Percentiles rank a stretch among this genome's conserved stretches.
Evolutionary conservation across 1,284 basidiomycete species (phyloP).

Genomic region (Cystobasidium sp.): DNA sequence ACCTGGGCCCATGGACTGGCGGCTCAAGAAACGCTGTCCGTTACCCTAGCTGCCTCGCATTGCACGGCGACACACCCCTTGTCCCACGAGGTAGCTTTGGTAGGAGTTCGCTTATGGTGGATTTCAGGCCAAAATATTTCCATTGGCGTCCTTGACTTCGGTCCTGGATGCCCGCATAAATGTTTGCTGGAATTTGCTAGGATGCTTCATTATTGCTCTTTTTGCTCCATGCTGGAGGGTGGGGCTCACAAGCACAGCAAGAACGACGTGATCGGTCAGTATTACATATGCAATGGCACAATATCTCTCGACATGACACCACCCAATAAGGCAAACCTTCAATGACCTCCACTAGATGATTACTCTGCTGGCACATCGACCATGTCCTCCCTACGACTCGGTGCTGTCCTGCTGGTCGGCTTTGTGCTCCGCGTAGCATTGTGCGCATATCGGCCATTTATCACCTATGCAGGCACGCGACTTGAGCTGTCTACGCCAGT

Average conservation of each 20-base stretch:
- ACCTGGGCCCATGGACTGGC: constrained; percentile 32
- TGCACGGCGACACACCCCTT: constrained; percentile 42
- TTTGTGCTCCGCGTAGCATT: constrained; percentile 15
- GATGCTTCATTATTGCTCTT: constrained; percentile 15
- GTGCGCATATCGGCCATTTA: constrained; percentile 11
- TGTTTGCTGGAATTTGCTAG: constrained; percentile 13
- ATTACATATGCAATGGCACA: too few species aligned
- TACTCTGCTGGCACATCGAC: not conserved
- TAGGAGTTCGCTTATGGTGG: constrained; percentile 44
- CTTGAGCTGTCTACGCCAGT: constrained; percentile 81
- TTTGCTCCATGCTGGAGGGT: constrained; percentile 1
- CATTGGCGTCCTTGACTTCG: constrained; percentile 42
- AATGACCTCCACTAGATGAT: not conserved
- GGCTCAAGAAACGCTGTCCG: constrained; percentile 44
- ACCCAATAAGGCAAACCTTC: not conserved
- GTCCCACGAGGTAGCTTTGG: constrained; percentile 36
- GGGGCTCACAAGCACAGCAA: not conserved
- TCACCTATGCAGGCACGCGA: constrained; percentile 56
- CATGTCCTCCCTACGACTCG: constrained; percentile 12
- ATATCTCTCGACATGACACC: not conserved
- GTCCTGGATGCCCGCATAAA: constrained; percentile 38
- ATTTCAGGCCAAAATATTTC: constrained; percentile 44
- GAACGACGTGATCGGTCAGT: too few species aligned
- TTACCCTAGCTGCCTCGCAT: constrained; percentile 42
- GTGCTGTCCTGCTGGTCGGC: constrained; percentile 30